Conservation (phyloP, 805 yeast species). For the Candida sphagnicola region DNA sequence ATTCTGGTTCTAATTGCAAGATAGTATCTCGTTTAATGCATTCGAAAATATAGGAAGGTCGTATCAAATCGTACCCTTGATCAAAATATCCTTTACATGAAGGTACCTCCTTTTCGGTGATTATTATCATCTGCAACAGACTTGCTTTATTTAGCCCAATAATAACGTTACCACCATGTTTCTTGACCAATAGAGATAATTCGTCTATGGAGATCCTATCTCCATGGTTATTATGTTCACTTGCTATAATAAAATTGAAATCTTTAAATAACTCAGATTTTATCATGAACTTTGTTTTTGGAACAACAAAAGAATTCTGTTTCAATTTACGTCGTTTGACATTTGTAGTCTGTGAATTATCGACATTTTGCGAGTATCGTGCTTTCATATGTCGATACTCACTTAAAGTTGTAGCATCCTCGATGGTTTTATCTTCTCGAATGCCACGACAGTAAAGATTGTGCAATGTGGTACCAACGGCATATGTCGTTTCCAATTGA, state of each 20-base stretch:
- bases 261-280: constrained; percentile 37
- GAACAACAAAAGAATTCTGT: constrained; percentile 12
- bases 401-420: constrained; percentile 48
- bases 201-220: constrained; percentile 28
- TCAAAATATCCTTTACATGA: constrained; percentile 18
- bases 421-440: constrained; percentile 64
- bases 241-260: constrained; percentile 47
- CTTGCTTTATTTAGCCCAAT: constrained; percentile 12
- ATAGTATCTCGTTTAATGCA: constrained; percentile 43
- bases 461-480: constrained; percentile 66
- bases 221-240: constrained; percentile 36
- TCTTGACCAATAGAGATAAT: constrained; percentile 33
- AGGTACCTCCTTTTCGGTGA: constrained; percentile 17
- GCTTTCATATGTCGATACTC: constrained; percentile 46
- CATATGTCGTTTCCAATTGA: constrained; percentile 43
- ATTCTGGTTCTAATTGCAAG: constrained; percentile 57
- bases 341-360: constrained; percentile 26
- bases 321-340: constrained; percentile 16
- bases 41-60: constrained; percentile 71
- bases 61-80: constrained; percentile 56
- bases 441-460: constrained; percentile 70
- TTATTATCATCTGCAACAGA: constrained; percentile 2
- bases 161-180: constrained; percentile 49
- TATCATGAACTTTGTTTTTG: constrained; percentile 8
- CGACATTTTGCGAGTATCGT: constrained; percentile 18